Evolutionary conservation across 2,329 filamentous ascomycete genomes (phyloP).

Genomic region (Alternaria angustiovoidea): DNA sequence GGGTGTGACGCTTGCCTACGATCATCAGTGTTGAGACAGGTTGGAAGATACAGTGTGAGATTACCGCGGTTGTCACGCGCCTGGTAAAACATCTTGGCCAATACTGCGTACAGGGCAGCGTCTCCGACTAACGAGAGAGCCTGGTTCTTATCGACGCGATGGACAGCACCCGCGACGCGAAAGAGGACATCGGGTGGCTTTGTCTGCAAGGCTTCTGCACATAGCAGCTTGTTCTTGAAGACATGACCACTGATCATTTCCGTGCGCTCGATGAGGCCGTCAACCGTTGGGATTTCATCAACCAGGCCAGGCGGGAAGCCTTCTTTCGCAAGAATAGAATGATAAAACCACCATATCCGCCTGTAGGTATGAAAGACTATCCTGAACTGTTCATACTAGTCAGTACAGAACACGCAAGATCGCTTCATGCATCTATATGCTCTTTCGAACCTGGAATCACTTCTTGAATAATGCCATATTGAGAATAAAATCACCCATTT

Average conservation of each 20-base stretch:
- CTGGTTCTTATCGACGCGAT: not conserved
- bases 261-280: not conserved
- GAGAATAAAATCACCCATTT: not conserved
- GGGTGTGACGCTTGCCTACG: not conserved
- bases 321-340: not conserved
- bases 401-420: not conserved
- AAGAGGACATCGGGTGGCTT: not conserved
- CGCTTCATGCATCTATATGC: not conserved
- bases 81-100: not conserved
- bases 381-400: not conserved
- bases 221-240: not conserved
- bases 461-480: not conserved
- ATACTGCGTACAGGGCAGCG: not conserved
- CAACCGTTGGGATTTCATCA: not conserved
- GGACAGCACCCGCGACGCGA: not conserved
- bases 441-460: not conserved
- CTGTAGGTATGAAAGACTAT: not conserved
- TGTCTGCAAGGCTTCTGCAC: conserved; percentile 6
- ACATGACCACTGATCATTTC: not conserved
- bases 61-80: not conserved
- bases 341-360: not conserved
- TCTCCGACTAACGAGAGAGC: not conserved
- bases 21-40: not conserved
- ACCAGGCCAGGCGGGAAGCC: not conserved
- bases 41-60: no score